Evolutionary conservation across 2,329 filamentous ascomycete genomes (phyloP), one percentile per base, ranked within the genome.

Genomic region (Ophiostoma sp.): DNA sequence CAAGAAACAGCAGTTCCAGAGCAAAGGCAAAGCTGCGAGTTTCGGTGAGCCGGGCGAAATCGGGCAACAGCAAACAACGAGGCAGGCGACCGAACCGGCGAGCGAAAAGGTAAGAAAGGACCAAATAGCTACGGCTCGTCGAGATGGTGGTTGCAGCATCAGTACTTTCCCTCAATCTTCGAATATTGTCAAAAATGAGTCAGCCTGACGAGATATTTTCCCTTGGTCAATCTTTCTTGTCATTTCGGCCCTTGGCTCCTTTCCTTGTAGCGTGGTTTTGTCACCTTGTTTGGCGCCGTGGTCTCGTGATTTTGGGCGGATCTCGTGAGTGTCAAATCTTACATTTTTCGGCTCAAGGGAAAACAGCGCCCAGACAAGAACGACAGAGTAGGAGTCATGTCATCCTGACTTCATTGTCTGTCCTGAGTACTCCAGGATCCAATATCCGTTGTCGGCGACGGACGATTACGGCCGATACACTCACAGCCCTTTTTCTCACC

Each of bases 221-320:
- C n/a, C n/a, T n/a, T 64, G 33, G n/a, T 2, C 50, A 11, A 8
- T 55, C 22, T 45, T 59, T 22, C 19, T 64, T 25, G 39, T 12
- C 9, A 7, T 12, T 64, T 45, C n/a, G 36, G 59, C 19, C 31
- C 31, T n/a, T 63, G 59, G 59, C 59, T 64, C 33, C 11, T 22
- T 9, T 64, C 61, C 61, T n/a, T 45, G 6, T 2, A 33, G 25
- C 28, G 25, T 64, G 45, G 25, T 55, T 55, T 55, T 50, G 42
- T 48, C 28, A 19, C 42, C 28, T 69, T 69, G 42, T 52, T 50
- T 36, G 42, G 42, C 42, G 64, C 9, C 17, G 8, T 19, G n/a
- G 50, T 70, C 68, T 57, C 68, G 50, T 70, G 68, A 70, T 70
- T 70, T 70, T 70, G 50, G 50, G 11, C n/a, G 33, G 50, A 70